Conservation (phyloP, 2,329 filamentous ascomycete genomes). For the Pseudocercospora fuligena region DNA sequence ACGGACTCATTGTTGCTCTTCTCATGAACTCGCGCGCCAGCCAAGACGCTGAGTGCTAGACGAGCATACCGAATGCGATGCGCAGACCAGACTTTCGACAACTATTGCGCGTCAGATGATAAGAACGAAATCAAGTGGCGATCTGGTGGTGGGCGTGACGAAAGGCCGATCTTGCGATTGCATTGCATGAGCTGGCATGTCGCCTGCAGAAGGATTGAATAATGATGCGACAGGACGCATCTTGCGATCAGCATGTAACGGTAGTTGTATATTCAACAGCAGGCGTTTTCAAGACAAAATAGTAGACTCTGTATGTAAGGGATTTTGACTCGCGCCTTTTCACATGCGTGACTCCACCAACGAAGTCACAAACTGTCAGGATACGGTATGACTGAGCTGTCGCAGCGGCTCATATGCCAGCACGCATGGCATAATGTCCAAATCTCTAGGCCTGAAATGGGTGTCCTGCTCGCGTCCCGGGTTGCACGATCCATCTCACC, state of each 20-base stretch:
- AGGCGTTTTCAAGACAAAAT: slow-evolving; percentile 24
- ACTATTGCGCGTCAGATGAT: slow-evolving; percentile 24
- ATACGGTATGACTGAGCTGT: not conserved
- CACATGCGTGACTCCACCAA: not conserved
- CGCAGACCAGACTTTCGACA: slow-evolving; percentile 46
- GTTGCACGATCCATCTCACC: no score
- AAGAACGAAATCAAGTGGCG: not conserved
- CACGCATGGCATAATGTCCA: not conserved
- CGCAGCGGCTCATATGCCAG: not conserved
- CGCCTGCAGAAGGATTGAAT: slow-evolving; percentile 17
- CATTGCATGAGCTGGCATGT: not conserved
- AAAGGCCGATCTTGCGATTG: not conserved
- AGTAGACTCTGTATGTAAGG: slow-evolving; percentile 30
- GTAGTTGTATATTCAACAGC: slow-evolving; percentile 34
- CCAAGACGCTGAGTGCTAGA: slow-evolving; percentile 63
- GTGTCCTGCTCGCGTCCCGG: no score
- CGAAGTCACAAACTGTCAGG: no score
- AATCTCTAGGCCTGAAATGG: not conserved
- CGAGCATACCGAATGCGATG: slow-evolving; percentile 54
- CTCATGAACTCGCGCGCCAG: slow-evolving; percentile 96
- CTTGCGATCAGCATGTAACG: slow-evolving; percentile 28
- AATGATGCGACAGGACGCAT: slow-evolving; percentile 20
- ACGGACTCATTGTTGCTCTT: slow-evolving; percentile 97
- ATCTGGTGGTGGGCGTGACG: not conserved
- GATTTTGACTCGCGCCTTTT: not conserved